A percentile compares a stretch with the other conserved stretches of the same genome.
These are phyloP conservation scores for Fragilaria crotonensis DNA, from an alignment of 108 stramenopile species.

Conservation along the genomic window DNA sequence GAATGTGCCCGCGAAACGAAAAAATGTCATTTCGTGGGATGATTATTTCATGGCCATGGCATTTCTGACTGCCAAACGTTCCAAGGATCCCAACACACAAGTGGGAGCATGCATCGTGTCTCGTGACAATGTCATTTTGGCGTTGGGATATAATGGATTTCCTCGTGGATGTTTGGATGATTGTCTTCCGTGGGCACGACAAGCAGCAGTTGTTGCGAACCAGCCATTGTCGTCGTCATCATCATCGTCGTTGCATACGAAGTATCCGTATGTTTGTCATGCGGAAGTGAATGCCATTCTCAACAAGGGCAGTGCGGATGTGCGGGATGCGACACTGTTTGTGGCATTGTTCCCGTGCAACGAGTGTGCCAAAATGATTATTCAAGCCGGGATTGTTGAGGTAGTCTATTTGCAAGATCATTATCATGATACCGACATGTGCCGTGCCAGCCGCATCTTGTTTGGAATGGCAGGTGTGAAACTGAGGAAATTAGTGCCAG, in stretches of 20 bases:
- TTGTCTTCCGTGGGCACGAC: constrained; percentile 83
- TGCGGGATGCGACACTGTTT: constrained; percentile 78
- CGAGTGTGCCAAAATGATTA: constrained; percentile 95
- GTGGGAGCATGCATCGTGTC: constrained; percentile 89
- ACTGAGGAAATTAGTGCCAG: constrained; percentile 42
- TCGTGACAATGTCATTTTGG: constrained; percentile 72
- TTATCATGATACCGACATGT: constrained; percentile 83
- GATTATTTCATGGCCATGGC: constrained; percentile 96
- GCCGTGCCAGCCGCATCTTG: constrained; percentile 87
- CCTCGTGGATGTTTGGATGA: constrained; percentile 92
- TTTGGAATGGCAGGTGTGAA: constrained; percentile 84
- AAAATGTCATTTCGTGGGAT: constrained; percentile 84
- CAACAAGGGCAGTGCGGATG: constrained; percentile 88
- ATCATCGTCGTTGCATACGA: constrained; percentile 66
- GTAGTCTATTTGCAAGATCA: constrained; percentile 93
- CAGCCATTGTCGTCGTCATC: not conserved
- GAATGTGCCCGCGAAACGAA: constrained; percentile 21
- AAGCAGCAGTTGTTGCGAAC: no score
- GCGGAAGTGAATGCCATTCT: constrained; percentile 98
- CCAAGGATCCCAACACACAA: constrained; percentile 96
- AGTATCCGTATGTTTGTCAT: constrained; percentile 97
- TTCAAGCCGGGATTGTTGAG: constrained; percentile 92
- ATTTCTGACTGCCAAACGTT: constrained; percentile 88
- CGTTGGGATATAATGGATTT: constrained; percentile 98
- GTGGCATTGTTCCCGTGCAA: constrained; percentile 97